Conservation (phyloP, 139 green algal genomes). For the Chlamydomonas asymmetrica region DNA sequence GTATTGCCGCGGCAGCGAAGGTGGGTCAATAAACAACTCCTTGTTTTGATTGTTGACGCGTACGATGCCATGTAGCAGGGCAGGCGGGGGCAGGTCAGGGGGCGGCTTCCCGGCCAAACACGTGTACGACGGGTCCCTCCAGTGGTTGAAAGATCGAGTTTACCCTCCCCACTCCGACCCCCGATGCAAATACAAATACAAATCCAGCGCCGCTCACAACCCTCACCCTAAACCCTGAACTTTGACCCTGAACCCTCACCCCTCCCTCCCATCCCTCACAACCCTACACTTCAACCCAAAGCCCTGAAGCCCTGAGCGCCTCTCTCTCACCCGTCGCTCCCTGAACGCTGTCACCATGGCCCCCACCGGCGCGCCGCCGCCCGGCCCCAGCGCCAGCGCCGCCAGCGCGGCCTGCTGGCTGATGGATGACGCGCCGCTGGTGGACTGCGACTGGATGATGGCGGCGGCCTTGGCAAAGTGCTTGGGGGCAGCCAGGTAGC, state of each 20-base stretch:
- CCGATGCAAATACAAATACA: no score
- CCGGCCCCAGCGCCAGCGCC: conserved; percentile 79
- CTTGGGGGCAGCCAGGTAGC: conserved; percentile 91
- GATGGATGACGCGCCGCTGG: conserved; percentile 69
- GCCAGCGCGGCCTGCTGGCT: conserved; percentile 86
- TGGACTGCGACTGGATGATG: conserved; percentile 91
- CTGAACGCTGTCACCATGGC: conserved; percentile 88
- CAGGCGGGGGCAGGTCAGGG: no score
- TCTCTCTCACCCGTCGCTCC: conserved; percentile 53
- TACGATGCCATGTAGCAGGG: background rate
- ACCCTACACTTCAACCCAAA: no score
- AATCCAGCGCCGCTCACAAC: no score
- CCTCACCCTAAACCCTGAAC: no score
- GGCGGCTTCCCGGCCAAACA: no score
- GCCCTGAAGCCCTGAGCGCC: no score
- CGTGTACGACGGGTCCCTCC: no score
- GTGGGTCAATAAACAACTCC: background rate
- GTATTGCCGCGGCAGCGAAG: background rate
- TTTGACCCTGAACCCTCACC: no score
- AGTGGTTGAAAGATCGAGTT: no score
- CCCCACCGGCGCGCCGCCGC: conserved; percentile 63
- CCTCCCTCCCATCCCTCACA: no score
- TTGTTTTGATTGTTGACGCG: background rate
- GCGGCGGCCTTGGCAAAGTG: conserved; percentile 79
- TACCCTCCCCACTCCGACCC: no score